These are phyloP conservation scores for Grifola frondosa DNA, from an alignment of 1,284 basidiomycete species.

Conservation along the genomic window DNA sequence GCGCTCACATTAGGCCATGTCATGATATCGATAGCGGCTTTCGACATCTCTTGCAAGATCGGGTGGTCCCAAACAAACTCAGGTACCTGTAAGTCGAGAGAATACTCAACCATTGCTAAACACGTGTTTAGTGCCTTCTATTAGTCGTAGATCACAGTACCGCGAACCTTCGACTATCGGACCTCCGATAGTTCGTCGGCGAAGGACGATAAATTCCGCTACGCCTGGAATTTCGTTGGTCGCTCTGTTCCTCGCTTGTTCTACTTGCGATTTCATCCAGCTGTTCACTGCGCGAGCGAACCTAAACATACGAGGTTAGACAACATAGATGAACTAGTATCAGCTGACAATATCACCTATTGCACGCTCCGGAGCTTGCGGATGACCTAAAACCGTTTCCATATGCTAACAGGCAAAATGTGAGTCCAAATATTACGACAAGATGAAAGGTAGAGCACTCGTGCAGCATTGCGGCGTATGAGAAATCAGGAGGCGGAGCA, in stretches of 20 bases:
- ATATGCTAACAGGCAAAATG: slow-evolving; percentile 29
- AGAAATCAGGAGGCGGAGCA: slow-evolving; percentile 34
- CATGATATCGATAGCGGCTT: slow-evolving; percentile 47
- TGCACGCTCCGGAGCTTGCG: slow-evolving; percentile 38
- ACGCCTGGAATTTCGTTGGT: slow-evolving; percentile 40
- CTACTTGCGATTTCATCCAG: slow-evolving; percentile 41
- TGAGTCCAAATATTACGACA: slow-evolving; percentile 1
- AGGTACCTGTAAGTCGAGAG: slow-evolving; percentile 44
- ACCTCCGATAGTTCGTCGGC: slow-evolving; percentile 43
- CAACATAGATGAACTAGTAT: slow-evolving; percentile 5
- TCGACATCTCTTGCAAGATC: slow-evolving; percentile 40
- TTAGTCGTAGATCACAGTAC: neutral
- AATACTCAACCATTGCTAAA: slow-evolving; percentile 47
- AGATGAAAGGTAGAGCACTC: slow-evolving; percentile 31
- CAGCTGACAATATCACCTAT: slow-evolving; percentile 26
- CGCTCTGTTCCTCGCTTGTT: slow-evolving; percentile 39
- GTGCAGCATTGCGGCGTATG: slow-evolving; percentile 43
- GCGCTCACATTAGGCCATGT: slow-evolving; percentile 49
- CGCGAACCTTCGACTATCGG: slow-evolving; percentile 44
- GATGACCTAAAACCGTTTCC: slow-evolving; percentile 38
- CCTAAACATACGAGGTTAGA: slow-evolving; percentile 25
- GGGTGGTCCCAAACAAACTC: slow-evolving; percentile 43
- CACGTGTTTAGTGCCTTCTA: too few relatives aligned
- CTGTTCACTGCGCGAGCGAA: slow-evolving; percentile 40
- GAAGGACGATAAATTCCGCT: slow-evolving; percentile 44